Evolutionary conservation across 306 rosid genomes (phyloP).

Genomic region (Rosa lucieae): DNA sequence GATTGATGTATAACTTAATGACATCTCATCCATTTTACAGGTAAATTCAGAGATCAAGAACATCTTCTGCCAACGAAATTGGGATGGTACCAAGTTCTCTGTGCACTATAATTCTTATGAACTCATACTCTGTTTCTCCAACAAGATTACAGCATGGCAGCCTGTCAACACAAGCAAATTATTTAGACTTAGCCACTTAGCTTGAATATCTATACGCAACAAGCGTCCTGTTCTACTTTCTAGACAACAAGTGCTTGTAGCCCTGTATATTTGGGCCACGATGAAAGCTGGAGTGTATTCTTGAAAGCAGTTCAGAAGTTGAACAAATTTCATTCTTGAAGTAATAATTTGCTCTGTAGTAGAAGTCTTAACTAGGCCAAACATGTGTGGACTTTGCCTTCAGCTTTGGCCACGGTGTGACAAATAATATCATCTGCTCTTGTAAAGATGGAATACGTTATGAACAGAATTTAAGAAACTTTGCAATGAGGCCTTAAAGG

Average conservation of each 20-base stretch:
- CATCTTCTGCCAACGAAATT: slow-evolving; percentile 17
- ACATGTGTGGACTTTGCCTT: neutral
- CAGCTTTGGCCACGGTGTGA: neutral
- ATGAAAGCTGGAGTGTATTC: neutral
- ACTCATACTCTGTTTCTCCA: neutral
- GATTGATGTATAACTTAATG: neutral
- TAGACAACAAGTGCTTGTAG: neutral
- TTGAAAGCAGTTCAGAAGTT: neutral
- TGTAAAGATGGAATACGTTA: neutral
- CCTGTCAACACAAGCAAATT: neutral
- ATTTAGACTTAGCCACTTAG: neutral
- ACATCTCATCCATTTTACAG: slow-evolving; percentile 34
- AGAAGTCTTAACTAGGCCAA: neutral
- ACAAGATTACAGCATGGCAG: neutral
- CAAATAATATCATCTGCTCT: too few species aligned
- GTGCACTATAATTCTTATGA: neutral
- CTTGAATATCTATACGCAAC: neutral
- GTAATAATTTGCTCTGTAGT: neutral
- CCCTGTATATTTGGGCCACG: neutral
- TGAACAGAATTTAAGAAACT: neutral
- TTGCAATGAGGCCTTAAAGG: neutral
- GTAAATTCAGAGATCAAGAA: slow-evolving; percentile 25
- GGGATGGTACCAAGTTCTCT: slow-evolving; percentile 4
- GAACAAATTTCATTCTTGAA: neutral
- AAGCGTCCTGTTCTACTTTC: neutral